Percentiles rank a stretch among this genome's conserved stretches.
These are phyloP conservation scores for Xylaria scruposa DNA, from an alignment of 495 filamentous ascomycete genomes.

Conservation along the genomic window DNA sequence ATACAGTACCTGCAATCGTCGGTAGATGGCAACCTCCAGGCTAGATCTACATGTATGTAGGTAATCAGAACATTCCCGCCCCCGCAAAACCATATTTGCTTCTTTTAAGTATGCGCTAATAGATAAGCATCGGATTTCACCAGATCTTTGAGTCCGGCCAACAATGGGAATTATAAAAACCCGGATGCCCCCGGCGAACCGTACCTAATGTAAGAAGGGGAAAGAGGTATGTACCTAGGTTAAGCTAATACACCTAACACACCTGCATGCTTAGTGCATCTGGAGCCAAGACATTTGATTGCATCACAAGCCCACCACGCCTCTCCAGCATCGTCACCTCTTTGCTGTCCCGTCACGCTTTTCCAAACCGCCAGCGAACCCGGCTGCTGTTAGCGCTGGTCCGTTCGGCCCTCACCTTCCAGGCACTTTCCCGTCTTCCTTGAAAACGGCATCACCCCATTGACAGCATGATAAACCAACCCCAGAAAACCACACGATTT, in stretches of 20 bases:
- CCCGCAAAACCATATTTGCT: background rate
- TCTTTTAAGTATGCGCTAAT: background rate
- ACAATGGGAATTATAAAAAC: background rate
- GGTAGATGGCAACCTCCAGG: no score
- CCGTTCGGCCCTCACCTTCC: background rate
- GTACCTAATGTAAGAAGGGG: background rate
- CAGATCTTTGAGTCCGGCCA: background rate
- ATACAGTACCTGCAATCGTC: no score
- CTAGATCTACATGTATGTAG: no score
- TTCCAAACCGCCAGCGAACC: background rate
- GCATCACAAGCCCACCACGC: slow-evolving; percentile 22
- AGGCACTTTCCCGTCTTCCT: background rate
- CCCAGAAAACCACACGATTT: background rate
- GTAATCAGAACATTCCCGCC: background rate
- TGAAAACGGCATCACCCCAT: background rate
- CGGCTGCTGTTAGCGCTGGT: background rate
- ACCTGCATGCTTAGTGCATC: background rate
- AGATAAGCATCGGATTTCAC: background rate
- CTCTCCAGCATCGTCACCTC: slow-evolving; percentile 21
- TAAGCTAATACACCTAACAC: no score
- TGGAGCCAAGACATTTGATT: slow-evolving; percentile 17
- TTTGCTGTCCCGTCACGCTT: background rate
- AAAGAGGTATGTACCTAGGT: background rate
- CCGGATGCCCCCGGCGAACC: background rate
- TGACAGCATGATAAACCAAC: background rate